Evolutionary conservation across 345 rosid species (phyloP).

Genomic region (Theobroma cacao): DNA sequence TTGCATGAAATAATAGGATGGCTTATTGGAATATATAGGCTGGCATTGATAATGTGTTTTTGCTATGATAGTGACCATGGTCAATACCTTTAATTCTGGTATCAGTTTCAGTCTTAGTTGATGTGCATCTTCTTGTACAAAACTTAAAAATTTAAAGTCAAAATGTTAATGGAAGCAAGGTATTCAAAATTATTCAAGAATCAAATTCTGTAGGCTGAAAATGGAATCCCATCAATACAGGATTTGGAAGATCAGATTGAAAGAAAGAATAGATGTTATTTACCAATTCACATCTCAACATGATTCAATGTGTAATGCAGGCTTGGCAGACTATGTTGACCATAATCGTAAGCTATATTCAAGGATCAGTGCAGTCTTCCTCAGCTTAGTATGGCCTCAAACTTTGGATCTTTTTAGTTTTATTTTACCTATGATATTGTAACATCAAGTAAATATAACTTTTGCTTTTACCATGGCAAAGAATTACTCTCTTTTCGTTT

Average conservation of each 20-base stretch:
- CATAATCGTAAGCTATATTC: constrained; percentile 63
- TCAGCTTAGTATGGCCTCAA: constrained; percentile 60
- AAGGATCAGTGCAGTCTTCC: constrained; percentile 60
- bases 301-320: constrained; percentile 40
- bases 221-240: background rate
- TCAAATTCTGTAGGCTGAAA: background rate
- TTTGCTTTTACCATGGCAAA: background rate
- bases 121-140: background rate
- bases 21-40: background rate
- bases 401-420: background rate
- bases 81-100: background rate
- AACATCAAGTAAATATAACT: background rate
- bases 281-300: background rate
- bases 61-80: background rate
- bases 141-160: background rate
- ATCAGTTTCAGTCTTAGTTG: background rate
- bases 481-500: background rate
- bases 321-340: constrained; percentile 66
- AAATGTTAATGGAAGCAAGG: background rate
- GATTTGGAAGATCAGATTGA: background rate
- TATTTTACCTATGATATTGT: background rate
- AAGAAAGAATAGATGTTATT: background rate
- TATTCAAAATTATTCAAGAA: background rate
- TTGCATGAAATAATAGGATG: background rate
- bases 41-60: background rate